Conservation (phyloP, 2,329 filamentous ascomycete species). For the Sclerotiophoma versabilis region DNA sequence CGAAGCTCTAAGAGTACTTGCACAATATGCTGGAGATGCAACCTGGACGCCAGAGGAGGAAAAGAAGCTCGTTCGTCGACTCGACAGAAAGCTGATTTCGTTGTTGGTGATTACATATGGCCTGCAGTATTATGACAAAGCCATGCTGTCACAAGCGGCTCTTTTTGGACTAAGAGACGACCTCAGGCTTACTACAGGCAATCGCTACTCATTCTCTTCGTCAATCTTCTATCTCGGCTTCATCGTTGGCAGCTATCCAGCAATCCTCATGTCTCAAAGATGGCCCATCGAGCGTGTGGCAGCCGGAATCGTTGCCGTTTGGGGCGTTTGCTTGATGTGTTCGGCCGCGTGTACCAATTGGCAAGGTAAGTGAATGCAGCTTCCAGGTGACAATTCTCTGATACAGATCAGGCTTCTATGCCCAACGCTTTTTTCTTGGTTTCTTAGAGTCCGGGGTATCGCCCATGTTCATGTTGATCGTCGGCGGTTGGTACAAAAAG, state of each 20-base stretch:
- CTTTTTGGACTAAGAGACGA: constrained; percentile 43
- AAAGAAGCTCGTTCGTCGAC: constrained; percentile 31
- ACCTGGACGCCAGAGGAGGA: constrained; percentile 55
- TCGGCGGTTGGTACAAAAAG: constrained; percentile 59
- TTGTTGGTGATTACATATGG: constrained; percentile 38
- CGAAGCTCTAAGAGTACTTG: constrained; percentile 20
- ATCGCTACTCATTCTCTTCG: constrained; percentile 55
- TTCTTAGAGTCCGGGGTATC: constrained; percentile 63
- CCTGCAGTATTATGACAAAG: constrained; percentile 46
- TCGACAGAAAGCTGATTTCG: constrained; percentile 34
- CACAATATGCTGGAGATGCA: constrained; percentile 51
- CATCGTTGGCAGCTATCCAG: constrained; percentile 58
- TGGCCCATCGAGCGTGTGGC: constrained; percentile 58
- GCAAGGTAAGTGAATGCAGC: constrained; percentile 27
- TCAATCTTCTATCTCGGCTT: constrained; percentile 57
- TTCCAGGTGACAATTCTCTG: neutral
- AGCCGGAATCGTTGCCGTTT: constrained; percentile 49
- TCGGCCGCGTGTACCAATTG: constrained; percentile 54
- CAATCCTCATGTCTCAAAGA: constrained; percentile 54
- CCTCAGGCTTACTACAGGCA: constrained; percentile 44
- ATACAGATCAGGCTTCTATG: constrained; percentile 50
- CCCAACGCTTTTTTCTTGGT: constrained; percentile 61
- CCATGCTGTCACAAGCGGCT: constrained; percentile 61
- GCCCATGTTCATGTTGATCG: constrained; percentile 56
- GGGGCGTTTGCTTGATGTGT: constrained; percentile 54